These are phyloP conservation scores for Leptodontidium sp. DNA, from an alignment of 2,329 filamentous ascomycete genomes.

Conservation along the genomic window DNA sequence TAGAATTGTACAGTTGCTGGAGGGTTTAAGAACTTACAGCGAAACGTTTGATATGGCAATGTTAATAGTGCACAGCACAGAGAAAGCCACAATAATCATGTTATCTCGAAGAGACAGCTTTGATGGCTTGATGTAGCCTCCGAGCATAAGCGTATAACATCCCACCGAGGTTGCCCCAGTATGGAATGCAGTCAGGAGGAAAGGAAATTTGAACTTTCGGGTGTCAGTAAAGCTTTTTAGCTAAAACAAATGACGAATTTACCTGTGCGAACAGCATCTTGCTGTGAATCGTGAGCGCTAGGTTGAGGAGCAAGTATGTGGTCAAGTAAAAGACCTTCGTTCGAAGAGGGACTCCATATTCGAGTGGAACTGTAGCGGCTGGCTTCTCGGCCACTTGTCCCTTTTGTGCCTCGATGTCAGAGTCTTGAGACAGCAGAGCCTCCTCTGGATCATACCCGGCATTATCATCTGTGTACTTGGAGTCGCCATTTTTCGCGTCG, in stretches of 20 bases:
- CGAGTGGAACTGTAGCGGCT: slow-evolving; percentile 2
- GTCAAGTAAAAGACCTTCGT: slow-evolving; percentile 16
- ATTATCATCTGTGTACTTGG: slow-evolving; percentile 1
- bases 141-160: slow-evolving; percentile 59
- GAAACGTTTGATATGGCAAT: slow-evolving; percentile 71
- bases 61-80: slow-evolving; percentile 68
- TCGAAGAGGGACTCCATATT: slow-evolving; percentile 12
- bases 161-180: slow-evolving; percentile 65
- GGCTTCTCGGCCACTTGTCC: neutral
- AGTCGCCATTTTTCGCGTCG: neutral
- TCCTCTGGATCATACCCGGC: slow-evolving; percentile 14
- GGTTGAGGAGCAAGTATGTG: slow-evolving; percentile 10
- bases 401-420: slow-evolving; percentile 14
- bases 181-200: slow-evolving; percentile 67
- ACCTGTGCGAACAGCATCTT: slow-evolving; percentile 21
- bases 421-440: slow-evolving; percentile 2
- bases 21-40: slow-evolving; percentile 50
- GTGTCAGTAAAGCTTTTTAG: neutral
- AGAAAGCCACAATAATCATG: slow-evolving; percentile 64
- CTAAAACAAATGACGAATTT: neutral
- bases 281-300: slow-evolving; percentile 16
- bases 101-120: slow-evolving; percentile 61
- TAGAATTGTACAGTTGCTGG: neutral
- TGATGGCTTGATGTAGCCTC: slow-evolving; percentile 61
- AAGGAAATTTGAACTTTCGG: slow-evolving; percentile 64